Base-by-base conservation (phyloP, 1,139 yeast species). In the Debaryomycetaceae sp. region DNA sequence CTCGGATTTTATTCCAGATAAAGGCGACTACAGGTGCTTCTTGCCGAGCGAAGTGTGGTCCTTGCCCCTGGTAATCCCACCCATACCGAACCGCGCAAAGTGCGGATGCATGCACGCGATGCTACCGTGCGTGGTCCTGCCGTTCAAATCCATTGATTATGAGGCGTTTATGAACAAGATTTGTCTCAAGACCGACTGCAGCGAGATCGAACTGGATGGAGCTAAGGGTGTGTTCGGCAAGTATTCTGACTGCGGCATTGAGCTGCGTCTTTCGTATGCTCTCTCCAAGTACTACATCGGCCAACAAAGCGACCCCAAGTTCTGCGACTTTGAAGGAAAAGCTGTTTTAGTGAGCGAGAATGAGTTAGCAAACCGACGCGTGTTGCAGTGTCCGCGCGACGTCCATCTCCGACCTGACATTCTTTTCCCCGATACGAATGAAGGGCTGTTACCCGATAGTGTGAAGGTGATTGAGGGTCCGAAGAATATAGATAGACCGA, bases 71-170 rank as follows among this genome's bases (percentile, higher is more conserved):
- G 38, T 36, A 1, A 44, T 75, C 22, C 85, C 86, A 2, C 65
- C 58, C 4, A 55, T 69, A 1, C 86, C 86, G 6, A 64, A 73
- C 38, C 38, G 49, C 4, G 59, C 55, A 3, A 64, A 65, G 37
- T 78, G 86, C 50, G 64, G 62, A 26, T 77, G 85, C 44, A 51
- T 74, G 34, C 68, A 68, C 43, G 47, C 62, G 5, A 49, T 67
- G 1, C 49, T 73, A 25, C 55, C 69, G 3, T 77, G 85, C 45
- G 57, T 65, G 23, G 53, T 68, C 12, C 44, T 56, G 14, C 60
- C 70, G 1, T 49, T 47, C 27, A 49, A 46, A 5, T 45, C 45
- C 11, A 43, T 52, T 12, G 37, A 48, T 23, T 59, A 61, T 25
- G 50, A 55, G 26, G 44, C 50, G 16, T 43, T 66, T 6, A 60